Percentiles rank a stretch among this genome's conserved stretches.
These are phyloP conservation scores for Vanrija pseudolonga DNA, from an alignment of 1,284 basidiomycete genomes.

Conservation along the genomic window DNA sequence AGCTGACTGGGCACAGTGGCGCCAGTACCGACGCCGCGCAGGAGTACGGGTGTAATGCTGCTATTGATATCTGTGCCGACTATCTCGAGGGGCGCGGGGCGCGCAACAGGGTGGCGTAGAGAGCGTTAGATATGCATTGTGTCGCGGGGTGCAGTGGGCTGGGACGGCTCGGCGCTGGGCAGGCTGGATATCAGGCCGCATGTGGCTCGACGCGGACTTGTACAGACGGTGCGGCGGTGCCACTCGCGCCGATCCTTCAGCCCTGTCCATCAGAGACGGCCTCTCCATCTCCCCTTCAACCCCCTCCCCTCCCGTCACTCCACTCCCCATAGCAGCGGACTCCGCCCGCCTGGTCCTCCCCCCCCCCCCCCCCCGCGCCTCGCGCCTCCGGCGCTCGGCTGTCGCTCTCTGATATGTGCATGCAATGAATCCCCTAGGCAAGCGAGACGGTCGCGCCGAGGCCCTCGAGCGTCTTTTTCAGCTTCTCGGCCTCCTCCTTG, in stretches of 20 bases:
- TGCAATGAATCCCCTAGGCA: conserved; percentile 11
- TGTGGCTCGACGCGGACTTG: no score
- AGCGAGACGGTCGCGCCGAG: conserved; percentile 85
- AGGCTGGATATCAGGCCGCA: no score
- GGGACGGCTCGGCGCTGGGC: no score
- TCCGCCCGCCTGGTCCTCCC: background rate
- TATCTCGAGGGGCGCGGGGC: conserved; percentile 36
- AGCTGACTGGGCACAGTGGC: no score
- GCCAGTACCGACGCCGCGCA: conserved; percentile 35
- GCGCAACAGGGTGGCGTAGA: conserved; percentile 33
- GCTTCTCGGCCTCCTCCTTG: conserved; percentile 97
- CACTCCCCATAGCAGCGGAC: no score
- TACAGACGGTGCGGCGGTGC: no score
- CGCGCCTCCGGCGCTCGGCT: background rate
- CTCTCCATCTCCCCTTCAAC: no score
- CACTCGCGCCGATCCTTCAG: no score
- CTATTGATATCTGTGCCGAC: conserved; percentile 38
- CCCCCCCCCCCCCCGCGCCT: background rate
- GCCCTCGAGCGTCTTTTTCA: conserved; percentile 82
- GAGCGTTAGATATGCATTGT: background rate
- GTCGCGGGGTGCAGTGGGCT: no score
- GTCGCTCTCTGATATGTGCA: background rate
- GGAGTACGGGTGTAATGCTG: conserved; percentile 30
- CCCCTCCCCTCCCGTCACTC: no score
- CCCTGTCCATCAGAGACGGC: no score